Evolutionary conservation across 176 grass and related monocot species (phyloP).

Genomic region (Chrysopogon serrulatus): DNA sequence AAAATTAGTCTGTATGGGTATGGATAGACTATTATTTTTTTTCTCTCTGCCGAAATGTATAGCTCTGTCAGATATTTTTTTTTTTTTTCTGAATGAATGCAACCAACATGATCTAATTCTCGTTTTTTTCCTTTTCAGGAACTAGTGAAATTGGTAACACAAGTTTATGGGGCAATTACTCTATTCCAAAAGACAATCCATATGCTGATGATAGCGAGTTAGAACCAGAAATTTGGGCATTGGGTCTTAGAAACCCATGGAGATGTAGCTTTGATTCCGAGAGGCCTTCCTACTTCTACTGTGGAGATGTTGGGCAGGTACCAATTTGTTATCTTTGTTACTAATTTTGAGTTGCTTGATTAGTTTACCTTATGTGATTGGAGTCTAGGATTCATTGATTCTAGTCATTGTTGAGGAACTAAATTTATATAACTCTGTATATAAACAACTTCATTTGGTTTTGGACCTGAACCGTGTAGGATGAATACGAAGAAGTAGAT

Average conservation of each 20-base stretch:
- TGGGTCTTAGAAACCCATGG: constrained; percentile 94
- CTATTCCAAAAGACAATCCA: constrained; percentile 89
- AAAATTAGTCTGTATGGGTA: background rate
- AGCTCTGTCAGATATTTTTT: background rate
- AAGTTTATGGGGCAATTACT: constrained; percentile 87
- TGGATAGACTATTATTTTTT: background rate
- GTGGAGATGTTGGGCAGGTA: constrained; percentile 88
- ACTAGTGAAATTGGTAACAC: constrained; percentile 33
- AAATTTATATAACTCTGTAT: background rate
- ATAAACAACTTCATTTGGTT: background rate
- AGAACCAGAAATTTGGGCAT: constrained; percentile 74
- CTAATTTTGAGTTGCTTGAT: background rate
- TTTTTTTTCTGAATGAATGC: background rate
- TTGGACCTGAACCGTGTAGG: constrained; percentile 22
- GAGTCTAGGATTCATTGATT: background rate
- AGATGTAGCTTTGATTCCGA: constrained; percentile 83
- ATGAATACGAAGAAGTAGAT: constrained; percentile 68
- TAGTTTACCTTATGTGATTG: background rate
- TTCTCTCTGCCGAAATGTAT: background rate
- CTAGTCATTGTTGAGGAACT: background rate
- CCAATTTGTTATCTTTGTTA: background rate
- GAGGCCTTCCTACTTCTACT: constrained; percentile 90
- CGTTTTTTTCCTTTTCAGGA: background rate
- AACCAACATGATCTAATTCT: background rate
- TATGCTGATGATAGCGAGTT: constrained; percentile 46